Evolutionary conservation across 139 green algal species (phyloP), one percentile per base, ranked within the genome.

Genomic region (Chlamydomonas incerta): DNA sequence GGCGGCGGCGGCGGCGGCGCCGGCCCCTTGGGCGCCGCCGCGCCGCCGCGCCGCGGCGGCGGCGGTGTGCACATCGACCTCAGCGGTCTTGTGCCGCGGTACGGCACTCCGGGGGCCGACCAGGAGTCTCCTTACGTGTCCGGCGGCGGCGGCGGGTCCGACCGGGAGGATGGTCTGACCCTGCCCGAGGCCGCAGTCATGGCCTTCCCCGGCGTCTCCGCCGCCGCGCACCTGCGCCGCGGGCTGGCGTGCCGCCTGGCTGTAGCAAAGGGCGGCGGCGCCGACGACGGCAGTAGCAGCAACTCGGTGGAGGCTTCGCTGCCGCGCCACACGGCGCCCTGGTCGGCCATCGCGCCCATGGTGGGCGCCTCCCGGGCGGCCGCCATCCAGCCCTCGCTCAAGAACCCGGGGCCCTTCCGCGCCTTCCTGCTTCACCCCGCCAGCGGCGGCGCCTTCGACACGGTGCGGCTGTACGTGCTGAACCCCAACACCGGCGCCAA

Each of bases 371-470:
- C 31, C 17, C 37, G 73, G 75, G 75, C 75, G 35, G 60, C 60
- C 24, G 35, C 60, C 15, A 17, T 47, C 37, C 37, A 62, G 3
- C 75, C 60, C 24, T 9, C 11, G 6, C 75, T 82, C 21, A n/a
- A 5, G 17, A 10, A 37, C 24, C 17, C 60, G 37, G 41, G 34
- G 24, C 37, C 35, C 75, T 72, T 82, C 60, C 26, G 29, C 2
- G 26, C 60, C 37, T 82, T 73, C n/a, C 24, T 82, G 26, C 10
- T 46, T 26, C 75, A 82, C 60, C 37, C 60, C 58, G 75, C 75
- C 60, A 58, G 52, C 60, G 58, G 24, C 18, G 58, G 34, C 2
- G 60, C 21, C 60, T 72, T 72, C 28, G 15, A 8, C 10, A 17
- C 58, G 4, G 57, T n/a, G n/a, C 75, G 75, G 35, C 11, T 79